These are phyloP conservation scores for Trametes hirsuta DNA, from an alignment of 1,284 basidiomycete species.

Conservation along the genomic window DNA sequence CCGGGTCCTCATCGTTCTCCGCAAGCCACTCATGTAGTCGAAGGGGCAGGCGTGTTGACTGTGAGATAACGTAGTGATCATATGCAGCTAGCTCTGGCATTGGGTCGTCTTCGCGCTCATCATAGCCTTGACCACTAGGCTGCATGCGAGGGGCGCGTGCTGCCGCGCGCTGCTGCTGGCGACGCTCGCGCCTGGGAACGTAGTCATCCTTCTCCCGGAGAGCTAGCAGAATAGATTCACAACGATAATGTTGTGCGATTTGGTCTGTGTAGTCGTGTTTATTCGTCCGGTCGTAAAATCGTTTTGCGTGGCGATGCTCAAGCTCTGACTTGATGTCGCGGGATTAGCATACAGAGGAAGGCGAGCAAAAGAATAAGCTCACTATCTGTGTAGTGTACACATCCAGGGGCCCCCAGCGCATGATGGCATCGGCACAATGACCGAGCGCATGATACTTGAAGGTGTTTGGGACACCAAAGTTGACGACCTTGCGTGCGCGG, in stretches of 20 bases:
- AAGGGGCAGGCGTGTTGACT: neutral
- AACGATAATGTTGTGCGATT: constrained; percentile 25
- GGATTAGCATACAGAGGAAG: too few relatives aligned
- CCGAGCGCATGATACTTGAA: too few relatives aligned
- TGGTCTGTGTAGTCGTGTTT: constrained; percentile 31
- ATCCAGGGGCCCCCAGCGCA: too few relatives aligned
- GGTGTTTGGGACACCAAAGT: too few relatives aligned
- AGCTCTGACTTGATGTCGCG: constrained; percentile 36
- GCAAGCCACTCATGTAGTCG: too few relatives aligned
- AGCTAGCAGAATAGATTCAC: neutral
- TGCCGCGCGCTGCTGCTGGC: neutral
- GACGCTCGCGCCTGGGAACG: neutral
- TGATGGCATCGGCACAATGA: too few relatives aligned
- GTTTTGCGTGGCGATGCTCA: constrained; percentile 39
- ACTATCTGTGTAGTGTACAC: too few relatives aligned
- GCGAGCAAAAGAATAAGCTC: too few relatives aligned
- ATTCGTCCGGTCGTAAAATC: constrained; percentile 36
- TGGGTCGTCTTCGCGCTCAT: neutral
- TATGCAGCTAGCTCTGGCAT: neutral
- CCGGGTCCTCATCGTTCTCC: neutral
- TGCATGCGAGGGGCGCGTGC: too few relatives aligned
- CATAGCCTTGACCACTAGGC: neutral
- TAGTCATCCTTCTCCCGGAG: too few relatives aligned
- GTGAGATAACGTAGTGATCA: neutral
- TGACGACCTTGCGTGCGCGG: constrained; percentile 3